Percentiles rank a stretch among this genome's conserved stretches.
phyloP scores from a whole-genome alignment of 176 grass and related monocot genomes.

The Areca catechu region DNA sequence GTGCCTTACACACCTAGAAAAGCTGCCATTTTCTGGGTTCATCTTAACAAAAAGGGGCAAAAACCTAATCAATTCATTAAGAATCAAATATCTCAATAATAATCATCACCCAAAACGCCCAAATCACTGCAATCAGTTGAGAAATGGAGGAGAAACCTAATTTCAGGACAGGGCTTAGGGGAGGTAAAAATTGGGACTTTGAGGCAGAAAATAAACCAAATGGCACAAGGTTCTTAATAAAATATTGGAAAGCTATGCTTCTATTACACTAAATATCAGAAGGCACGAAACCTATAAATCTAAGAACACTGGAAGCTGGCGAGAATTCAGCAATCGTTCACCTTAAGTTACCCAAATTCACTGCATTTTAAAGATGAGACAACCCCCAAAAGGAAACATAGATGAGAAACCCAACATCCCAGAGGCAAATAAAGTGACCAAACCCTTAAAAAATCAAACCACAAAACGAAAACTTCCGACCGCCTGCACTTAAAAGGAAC shows the following conservation, averaged over 20 bases:
- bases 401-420: too few species aligned
- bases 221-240: too few species aligned
- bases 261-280: neutral
- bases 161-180: neutral
- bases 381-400: neutral
- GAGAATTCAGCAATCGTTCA: neutral
- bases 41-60: constrained; percentile 7
- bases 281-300: neutral
- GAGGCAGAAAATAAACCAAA: neutral
- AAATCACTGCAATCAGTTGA: neutral
- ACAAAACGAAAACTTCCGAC: too few species aligned
- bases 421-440: neutral
- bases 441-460: neutral
- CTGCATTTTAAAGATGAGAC: neutral
- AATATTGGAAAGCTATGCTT: too few species aligned
- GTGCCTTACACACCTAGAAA: constrained; percentile 49
- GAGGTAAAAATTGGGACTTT: neutral
- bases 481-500: neutral
- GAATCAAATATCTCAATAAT: neutral
- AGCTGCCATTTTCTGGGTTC: constrained; percentile 31
- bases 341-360: neutral
- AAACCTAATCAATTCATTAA: neutral
- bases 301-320: neutral
- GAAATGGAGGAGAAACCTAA: too few species aligned
- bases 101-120: neutral